phyloP scores from a whole-genome alignment of 306 rosid species.

The Inga leiocalycina region DNA sequence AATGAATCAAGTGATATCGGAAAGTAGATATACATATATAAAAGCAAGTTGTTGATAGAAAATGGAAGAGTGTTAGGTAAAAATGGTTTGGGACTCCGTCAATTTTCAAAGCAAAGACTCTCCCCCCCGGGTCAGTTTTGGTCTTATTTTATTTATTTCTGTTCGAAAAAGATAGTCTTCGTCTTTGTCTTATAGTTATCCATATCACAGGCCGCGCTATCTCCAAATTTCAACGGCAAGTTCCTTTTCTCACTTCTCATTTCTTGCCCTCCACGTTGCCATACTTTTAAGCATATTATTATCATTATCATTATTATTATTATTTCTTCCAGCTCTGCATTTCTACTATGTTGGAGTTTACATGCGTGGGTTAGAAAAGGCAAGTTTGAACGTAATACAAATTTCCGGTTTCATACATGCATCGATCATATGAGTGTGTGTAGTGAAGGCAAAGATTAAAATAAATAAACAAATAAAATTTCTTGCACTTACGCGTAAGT shows the following conservation, averaged over 20 bases:
- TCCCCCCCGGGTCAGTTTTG: neutral
- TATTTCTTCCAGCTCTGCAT: no score
- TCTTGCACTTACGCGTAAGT: no score
- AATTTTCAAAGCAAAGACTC: neutral
- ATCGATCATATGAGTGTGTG: no score
- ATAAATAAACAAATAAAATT: no score
- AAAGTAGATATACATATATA: neutral
- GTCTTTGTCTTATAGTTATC: neutral
- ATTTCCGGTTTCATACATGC: no score
- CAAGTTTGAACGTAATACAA: no score
- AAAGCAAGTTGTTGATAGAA: neutral
- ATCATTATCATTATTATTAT: no score
- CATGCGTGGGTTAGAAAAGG: no score
- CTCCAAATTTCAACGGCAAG: neutral
- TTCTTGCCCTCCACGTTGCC: neutral
- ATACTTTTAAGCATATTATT: neutral
- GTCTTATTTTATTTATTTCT: neutral
- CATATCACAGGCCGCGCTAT: neutral
- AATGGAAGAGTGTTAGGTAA: neutral
- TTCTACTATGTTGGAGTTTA: no score
- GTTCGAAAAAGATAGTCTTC: neutral
- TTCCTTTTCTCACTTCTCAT: neutral
- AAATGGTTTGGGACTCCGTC: neutral
- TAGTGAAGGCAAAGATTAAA: no score
- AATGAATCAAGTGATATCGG: neutral